Evolutionary conservation across 805 yeast genomes (phyloP).

Genomic region (Scheffersomyces lignosus): DNA sequence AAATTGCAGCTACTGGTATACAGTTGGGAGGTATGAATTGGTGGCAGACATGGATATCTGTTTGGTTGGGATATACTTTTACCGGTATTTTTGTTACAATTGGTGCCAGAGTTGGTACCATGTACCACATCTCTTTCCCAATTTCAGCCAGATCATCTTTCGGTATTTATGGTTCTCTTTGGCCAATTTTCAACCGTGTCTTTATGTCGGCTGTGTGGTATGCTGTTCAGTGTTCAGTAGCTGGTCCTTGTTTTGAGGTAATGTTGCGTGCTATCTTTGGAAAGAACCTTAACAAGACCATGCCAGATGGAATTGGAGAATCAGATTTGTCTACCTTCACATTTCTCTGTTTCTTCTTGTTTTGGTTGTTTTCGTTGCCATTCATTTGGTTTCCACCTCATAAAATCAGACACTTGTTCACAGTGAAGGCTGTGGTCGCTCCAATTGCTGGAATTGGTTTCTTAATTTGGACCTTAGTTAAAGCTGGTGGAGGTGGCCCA

Average conservation of each 20-base stretch:
- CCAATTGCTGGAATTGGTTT: slow-evolving; percentile 85
- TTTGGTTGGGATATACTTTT: slow-evolving; percentile 78
- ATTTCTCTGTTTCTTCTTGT: slow-evolving; percentile 74
- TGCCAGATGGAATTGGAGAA: slow-evolving; percentile 60
- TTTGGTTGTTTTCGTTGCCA: slow-evolving; percentile 80
- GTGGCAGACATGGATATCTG: slow-evolving; percentile 92
- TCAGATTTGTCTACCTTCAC: slow-evolving; percentile 70
- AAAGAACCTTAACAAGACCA: slow-evolving; percentile 56
- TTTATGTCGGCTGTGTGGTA: slow-evolving; percentile 89
- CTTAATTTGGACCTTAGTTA: slow-evolving; percentile 78
- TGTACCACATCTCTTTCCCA: slow-evolving; percentile 83
- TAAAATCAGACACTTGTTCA: slow-evolving; percentile 76
- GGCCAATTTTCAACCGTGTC: slow-evolving; percentile 88
- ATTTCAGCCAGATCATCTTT: slow-evolving; percentile 78
- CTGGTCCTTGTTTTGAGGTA: slow-evolving; percentile 75
- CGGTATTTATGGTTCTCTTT: slow-evolving; percentile 82
- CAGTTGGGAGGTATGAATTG: slow-evolving; percentile 74
- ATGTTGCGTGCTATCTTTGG: slow-evolving; percentile 78
- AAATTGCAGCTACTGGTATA: slow-evolving; percentile 82
- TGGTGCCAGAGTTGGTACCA: slow-evolving; percentile 78
- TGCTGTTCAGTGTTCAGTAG: slow-evolving; percentile 81
- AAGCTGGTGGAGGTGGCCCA: slow-evolving; percentile 78
- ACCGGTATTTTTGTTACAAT: slow-evolving; percentile 68
- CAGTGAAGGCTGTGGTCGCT: slow-evolving; percentile 73
- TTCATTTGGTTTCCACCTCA: slow-evolving; percentile 83